Percentiles rank a stretch among this genome's conserved stretches.
These are phyloP conservation scores for Allium fistulosum DNA, from an alignment of 106 monocot species.

Conservation along the genomic window DNA sequence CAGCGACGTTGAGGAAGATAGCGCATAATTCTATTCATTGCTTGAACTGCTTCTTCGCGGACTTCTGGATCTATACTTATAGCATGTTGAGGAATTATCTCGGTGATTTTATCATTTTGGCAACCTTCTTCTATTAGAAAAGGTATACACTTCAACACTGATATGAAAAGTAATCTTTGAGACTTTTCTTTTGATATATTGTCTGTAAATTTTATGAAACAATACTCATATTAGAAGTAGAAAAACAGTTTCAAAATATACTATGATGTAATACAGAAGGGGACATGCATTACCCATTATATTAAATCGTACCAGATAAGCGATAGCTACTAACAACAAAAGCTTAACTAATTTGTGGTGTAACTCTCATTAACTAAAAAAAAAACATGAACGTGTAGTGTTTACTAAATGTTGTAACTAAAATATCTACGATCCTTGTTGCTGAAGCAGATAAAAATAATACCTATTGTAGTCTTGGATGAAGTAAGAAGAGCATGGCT, in stretches of 20 bases:
- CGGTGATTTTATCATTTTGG: slow-evolving; percentile 87
- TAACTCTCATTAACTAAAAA: not conserved
- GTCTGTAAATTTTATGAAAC: slow-evolving; percentile 40
- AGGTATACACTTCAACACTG: slow-evolving; percentile 96
- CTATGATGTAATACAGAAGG: too few species aligned
- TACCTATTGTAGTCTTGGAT: slow-evolving; percentile 82
- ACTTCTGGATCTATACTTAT: slow-evolving; percentile 99
- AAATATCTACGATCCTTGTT: not conserved
- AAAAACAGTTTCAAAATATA: too few species aligned
- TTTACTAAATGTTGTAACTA: not conserved
- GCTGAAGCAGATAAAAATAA: not conserved
- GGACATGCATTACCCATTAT: too few species aligned
- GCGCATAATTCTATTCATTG: slow-evolving; percentile 76
- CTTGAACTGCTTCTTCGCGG: slow-evolving; percentile 95
- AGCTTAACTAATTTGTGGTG: too few species aligned
- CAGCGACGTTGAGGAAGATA: slow-evolving; percentile 86
- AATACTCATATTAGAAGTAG: not conserved
- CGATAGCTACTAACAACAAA: too few species aligned
- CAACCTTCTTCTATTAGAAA: slow-evolving; percentile 93
- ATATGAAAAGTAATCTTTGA: slow-evolving; percentile 78
- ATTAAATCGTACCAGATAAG: too few species aligned
- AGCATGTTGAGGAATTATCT: slow-evolving; percentile 95
- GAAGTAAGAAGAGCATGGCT: slow-evolving; percentile 89
- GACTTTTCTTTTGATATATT: slow-evolving; percentile 79
- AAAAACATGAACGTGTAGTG: not conserved